Base-by-base conservation (phyloP, 1,139 yeast species). In the Pichia sp. region DNA sequence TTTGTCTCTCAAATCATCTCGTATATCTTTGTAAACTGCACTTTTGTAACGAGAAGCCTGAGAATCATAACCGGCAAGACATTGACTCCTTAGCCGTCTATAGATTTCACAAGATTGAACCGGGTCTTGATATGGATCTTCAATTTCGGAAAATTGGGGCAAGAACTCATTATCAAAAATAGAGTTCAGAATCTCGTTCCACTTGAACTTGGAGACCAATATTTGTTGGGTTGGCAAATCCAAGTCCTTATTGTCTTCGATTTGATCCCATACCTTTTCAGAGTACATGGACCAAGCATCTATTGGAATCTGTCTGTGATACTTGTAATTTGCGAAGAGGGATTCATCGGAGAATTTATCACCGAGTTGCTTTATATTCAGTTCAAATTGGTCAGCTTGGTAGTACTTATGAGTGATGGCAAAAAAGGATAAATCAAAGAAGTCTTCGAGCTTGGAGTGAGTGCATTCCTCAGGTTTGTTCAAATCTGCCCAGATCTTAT, bases 241-340 rank as follows among this genome's bases (percentile, higher is more conserved):
- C 49, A 91, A 72, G 55, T 91, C 98, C 59, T 86, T 88, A 60
- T 91, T 91, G 42, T 72, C 70, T 58, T 87, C 94, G 51, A 91
- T 91, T 58, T 87, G 96, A 35, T 83, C 80, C 98, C 98, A 91
- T 47, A 95, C 80, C 53, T 79, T 84, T 38, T 78, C 81, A 1
- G 96, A 88, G 53, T 91, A 91, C 61, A 87, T 63, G 5, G 93
- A 74, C 97, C 98, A 91, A 12, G 96, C 98, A 59, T 91, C 98
- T 34, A 91, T 69, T 6, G 98, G 98, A 34, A 91, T 77, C 36
- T 73, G 69, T 48, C 93, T 88, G 53, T 86, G 96, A 55, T 87
- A 88, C 37, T 74, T 69, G 2, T 73, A 70, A 45, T 74, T 73
- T 64, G 86, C 84, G 22, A 79, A 62, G 40, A 66, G 69, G n/a